These are phyloP conservation scores for Cucumis variabilis DNA, from an alignment of 331 rosid genomes.

Conservation along the genomic window DNA sequence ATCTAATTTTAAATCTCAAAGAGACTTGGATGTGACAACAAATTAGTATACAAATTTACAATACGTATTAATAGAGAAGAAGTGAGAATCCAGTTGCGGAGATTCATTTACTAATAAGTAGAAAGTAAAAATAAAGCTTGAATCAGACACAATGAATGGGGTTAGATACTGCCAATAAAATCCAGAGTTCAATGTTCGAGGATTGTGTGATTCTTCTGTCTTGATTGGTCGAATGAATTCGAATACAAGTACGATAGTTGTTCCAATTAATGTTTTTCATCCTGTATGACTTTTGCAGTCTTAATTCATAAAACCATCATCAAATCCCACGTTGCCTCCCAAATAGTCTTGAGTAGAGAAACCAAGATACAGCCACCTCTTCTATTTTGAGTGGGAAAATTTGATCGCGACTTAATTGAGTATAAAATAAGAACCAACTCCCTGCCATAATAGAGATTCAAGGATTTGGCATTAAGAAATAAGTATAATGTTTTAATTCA, in stretches of 20 bases:
- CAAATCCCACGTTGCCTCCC: not conserved
- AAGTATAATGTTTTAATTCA: not conserved
- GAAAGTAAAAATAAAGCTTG: not conserved
- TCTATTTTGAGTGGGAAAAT: constrained; percentile 5
- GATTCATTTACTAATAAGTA: not conserved
- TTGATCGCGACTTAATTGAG: not conserved
- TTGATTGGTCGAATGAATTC: not conserved
- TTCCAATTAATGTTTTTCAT: not conserved
- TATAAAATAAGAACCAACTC: constrained; percentile 2
- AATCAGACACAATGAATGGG: not conserved
- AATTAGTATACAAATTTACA: not conserved
- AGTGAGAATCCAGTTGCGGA: not conserved
- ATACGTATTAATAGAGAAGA: not conserved
- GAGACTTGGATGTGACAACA: not conserved
- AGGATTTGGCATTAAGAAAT: not conserved
- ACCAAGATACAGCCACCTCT: not conserved
- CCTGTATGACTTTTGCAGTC: not conserved
- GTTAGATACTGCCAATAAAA: not conserved
- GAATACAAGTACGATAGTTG: not conserved
- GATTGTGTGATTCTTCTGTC: not conserved
- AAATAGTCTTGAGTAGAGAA: not conserved
- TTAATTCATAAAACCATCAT: not conserved
- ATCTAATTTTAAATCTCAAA: not conserved
- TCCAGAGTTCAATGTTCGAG: constrained; percentile 6
- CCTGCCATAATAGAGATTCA: not conserved